A percentile compares a stretch with the other conserved stretches of the same genome.
These are phyloP conservation scores for Fraxinus xanthoxyloides DNA, from an alignment of 305 asterid genomes.

Conservation along the genomic window DNA sequence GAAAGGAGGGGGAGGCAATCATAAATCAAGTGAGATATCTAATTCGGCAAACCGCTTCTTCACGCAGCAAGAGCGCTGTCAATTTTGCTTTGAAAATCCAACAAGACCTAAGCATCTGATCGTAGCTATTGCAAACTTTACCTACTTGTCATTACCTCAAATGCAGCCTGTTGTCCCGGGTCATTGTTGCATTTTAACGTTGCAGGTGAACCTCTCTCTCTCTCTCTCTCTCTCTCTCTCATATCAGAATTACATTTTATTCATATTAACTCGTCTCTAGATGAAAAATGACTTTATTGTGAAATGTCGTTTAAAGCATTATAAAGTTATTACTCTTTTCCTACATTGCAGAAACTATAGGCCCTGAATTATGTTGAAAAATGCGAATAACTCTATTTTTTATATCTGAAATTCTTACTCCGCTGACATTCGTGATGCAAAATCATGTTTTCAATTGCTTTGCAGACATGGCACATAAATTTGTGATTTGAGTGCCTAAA, in stretches of 20 bases:
- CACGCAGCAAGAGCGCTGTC: conserved; percentile 87
- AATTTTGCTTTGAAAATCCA: conserved; percentile 85
- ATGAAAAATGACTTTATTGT: not conserved
- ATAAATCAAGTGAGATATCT: conserved; percentile 45
- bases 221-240: no score
- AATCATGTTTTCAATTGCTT: not conserved
- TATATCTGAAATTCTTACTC: not conserved
- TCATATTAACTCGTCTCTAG: not conserved
- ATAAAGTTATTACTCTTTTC: not conserved
- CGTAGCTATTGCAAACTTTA: conserved; percentile 76
- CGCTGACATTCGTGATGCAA: not conserved
- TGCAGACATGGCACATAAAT: not conserved
- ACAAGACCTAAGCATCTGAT: conserved; percentile 81
- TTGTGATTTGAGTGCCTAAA: not conserved
- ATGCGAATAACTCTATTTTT: not conserved
- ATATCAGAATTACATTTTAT: not conserved
- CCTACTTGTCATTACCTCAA: conserved; percentile 77
- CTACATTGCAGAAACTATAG: not conserved
- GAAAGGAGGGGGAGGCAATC: conserved; percentile 49
- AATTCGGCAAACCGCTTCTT: conserved; percentile 56
- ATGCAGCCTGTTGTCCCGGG: conserved; percentile 78
- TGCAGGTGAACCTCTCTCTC: conserved; percentile 55
- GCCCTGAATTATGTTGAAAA: not conserved
- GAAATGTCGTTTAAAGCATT: not conserved
- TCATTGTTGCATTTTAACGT: conserved; percentile 82